Evolutionary conservation across 306 rosid species (phyloP).

Genomic region (Vicia villosa): DNA sequence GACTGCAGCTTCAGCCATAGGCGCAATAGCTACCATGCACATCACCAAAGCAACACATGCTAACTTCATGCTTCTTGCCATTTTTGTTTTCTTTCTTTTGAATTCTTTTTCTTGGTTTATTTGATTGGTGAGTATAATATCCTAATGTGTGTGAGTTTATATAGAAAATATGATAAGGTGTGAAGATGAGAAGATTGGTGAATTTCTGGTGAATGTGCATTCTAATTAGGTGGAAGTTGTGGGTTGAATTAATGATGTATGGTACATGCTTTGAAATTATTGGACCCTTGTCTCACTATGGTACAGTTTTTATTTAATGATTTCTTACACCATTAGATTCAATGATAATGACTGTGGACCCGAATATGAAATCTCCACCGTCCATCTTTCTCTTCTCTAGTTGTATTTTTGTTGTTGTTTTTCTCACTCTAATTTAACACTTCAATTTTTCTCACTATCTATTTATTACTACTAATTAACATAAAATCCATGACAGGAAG

Average conservation of each 20-base stretch:
- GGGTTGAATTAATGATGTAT: neutral
- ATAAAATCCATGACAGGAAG: too few species aligned
- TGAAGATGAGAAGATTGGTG: neutral
- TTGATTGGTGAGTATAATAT: neutral
- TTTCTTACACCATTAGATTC: too few species aligned
- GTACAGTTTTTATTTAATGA: neutral
- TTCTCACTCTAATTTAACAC: too few species aligned
- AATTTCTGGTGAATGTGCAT: too few species aligned
- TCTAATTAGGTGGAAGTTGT: neutral
- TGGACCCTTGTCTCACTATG: neutral
- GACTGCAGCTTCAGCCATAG: constrained; percentile 38
- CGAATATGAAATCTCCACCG: too few species aligned
- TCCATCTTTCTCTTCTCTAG: too few species aligned
- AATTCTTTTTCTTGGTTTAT: neutral
- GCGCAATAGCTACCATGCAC: constrained; percentile 32
- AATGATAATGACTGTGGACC: too few species aligned
- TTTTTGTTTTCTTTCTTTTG: neutral
- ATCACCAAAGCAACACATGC: constrained; percentile 32
- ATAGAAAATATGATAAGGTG: neutral
- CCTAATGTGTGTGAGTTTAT: neutral
- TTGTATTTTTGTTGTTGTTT: too few species aligned
- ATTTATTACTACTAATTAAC: too few species aligned
- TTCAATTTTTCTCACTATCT: too few species aligned
- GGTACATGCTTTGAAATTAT: too few species aligned
- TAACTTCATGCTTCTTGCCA: constrained; percentile 39